A percentile compares a stretch with the other conserved stretches of the same genome.
Conservation (phyloP, 140 eudicot genomes). For the Ambrosia hybrid region DNA sequence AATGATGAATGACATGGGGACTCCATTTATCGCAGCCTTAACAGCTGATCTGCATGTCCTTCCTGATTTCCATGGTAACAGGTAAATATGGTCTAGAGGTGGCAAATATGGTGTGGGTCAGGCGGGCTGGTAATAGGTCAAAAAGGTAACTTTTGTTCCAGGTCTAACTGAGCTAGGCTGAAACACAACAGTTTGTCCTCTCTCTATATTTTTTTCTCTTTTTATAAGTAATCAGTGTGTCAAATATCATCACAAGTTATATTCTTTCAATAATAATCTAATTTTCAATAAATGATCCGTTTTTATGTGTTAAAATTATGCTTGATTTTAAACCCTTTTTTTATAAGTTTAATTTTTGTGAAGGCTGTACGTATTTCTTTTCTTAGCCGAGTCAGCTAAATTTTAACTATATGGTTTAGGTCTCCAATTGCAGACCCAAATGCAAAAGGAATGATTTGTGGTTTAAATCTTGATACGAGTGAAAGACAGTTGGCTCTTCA, state of each 20-base stretch:
- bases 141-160: background rate
- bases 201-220: too few relatives aligned
- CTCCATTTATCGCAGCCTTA: constrained; percentile 82
- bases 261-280: background rate
- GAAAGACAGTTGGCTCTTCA: constrained; percentile 91
- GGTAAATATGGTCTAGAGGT: constrained; percentile 45
- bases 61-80: constrained; percentile 99
- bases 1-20: constrained; percentile 46
- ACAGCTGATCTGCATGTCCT: constrained; percentile 83
- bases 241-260: constrained; percentile 1
- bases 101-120: background rate
- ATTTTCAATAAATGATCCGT: background rate
- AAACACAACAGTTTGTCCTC: background rate
- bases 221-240: background rate
- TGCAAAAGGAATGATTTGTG: constrained; percentile 83
- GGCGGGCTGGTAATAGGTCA: background rate
- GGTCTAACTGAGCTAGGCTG: background rate
- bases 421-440: constrained; percentile 96
- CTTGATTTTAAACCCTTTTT: background rate
- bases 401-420: constrained; percentile 38
- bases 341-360: background rate
- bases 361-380: background rate
- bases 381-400: background rate
- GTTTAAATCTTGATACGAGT: constrained; percentile 87
- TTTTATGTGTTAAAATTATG: background rate